Evolutionary conservation across 2,329 filamentous ascomycete genomes (phyloP), one percentile per base, ranked within the genome.

Genomic region (Epichloe coenophiala): DNA sequence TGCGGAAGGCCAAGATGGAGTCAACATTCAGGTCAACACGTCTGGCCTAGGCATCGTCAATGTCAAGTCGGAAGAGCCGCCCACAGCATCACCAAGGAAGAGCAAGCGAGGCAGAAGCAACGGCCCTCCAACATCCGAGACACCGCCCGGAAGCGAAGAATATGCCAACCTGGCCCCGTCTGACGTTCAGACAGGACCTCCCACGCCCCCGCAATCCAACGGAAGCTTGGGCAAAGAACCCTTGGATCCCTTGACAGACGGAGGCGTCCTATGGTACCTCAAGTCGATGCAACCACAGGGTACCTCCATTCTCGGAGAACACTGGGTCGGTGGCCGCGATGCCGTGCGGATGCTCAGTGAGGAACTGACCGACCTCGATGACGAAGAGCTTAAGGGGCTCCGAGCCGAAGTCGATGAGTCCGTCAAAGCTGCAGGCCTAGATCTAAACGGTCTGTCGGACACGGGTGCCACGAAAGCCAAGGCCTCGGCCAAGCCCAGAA

Each of bases 231-330:
- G 68, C 40, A 67, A 69, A 50, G 74, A 77, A 43, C 64, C 73
- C 2, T 55, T 61, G 4, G 77, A 81, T 37, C 71, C 76, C 12
- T 71, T 88, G 43, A 77, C 77, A 2, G 75, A 84, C 46, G 91
- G 91, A 52, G 91, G 91, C 36, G 73, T 95, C 12, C 81, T 88
- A 7, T 96, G 89, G 88, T 95, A 95, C 65, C 77, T 95, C 53
- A 79, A 86, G 60, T 76, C 80, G 8, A 94, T 94, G 62, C 80
- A 93, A 48, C 84, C 86, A 1, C 50, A 80, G 49, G 91, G 89
- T 51, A 95, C 88, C 0, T 91, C 84, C 1, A 79, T 91, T 9
- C 73, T 86, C 50, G 84, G 84, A 56, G 86, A 91, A 66, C 76
- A 81, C 48, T 66, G 64, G 62, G 60, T 56, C 74, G 81, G 78